A percentile compares a stretch with the other conserved stretches of the same genome.
These are phyloP conservation scores for Trichoderma gracile DNA, from an alignment of 2,329 filamentous ascomycete genomes.

Conservation along the genomic window DNA sequence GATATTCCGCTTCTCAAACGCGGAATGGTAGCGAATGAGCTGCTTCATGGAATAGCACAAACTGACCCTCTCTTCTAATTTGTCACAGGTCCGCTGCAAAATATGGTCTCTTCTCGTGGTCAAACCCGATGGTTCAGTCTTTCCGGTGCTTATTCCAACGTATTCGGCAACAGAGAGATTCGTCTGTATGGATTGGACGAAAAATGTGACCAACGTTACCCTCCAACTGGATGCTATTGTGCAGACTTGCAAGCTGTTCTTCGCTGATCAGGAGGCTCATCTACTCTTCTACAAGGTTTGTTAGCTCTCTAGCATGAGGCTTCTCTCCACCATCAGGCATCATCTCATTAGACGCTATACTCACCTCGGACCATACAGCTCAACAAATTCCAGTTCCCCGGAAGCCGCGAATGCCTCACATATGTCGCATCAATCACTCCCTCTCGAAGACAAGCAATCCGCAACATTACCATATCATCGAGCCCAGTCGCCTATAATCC, in stretches of 20 bases:
- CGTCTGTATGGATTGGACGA: background rate
- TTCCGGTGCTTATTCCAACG: background rate
- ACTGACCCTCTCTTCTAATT: background rate
- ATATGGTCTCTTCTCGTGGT: slow-evolving; percentile 1
- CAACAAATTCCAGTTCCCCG: background rate
- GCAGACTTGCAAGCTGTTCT: slow-evolving; percentile 12
- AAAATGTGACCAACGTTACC: fast-evolving
- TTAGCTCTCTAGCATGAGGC: background rate
- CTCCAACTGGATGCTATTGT: background rate
- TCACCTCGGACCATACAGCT: background rate
- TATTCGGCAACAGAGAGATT: background rate
- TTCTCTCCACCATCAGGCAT: no score
- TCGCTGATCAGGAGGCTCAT: background rate
- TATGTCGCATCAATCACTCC: background rate
- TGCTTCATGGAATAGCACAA: background rate
- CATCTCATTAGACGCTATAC: background rate
- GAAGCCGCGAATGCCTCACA: background rate
- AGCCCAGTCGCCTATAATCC: background rate
- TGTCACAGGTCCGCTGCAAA: background rate
- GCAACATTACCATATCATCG: background rate
- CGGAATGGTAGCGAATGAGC: no score
- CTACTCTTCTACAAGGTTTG: slow-evolving; percentile 7
- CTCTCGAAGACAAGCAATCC: background rate
- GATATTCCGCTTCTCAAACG: no score
- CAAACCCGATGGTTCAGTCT: background rate